A percentile compares a stretch with the other conserved stretches of the same genome.
Evolutionary conservation across 805 yeast genomes (phyloP).

Genomic region (Starmerella bombicola): DNA sequence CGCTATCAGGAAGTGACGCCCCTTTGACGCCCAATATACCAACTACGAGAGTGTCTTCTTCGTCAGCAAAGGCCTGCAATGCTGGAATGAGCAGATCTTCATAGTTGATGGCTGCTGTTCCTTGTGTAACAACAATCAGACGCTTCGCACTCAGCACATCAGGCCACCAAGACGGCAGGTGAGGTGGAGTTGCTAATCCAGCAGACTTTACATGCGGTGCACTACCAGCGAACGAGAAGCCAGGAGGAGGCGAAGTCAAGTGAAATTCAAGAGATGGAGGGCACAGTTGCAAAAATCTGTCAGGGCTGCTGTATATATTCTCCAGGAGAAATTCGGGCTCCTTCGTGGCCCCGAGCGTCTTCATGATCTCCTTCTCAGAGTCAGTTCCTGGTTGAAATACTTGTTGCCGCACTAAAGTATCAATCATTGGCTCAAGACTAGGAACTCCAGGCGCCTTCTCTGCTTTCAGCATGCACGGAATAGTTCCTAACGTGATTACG

Average conservation of each 20-base stretch:
- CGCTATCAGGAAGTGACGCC: background rate
- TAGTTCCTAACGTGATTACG: slow-evolving; percentile 1
- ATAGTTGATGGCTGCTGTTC: slow-evolving; percentile 1
- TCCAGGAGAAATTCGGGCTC: slow-evolving; percentile 1
- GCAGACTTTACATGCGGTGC: background rate
- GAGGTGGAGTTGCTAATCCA: background rate
- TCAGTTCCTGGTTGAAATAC: background rate
- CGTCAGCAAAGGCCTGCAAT: background rate
- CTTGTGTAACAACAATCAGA: background rate
- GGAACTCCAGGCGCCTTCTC: slow-evolving; percentile 1
- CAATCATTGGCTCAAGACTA: background rate
- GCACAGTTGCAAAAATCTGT: slow-evolving; percentile 2
- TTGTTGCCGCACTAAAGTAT: background rate
- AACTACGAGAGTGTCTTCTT: background rate
- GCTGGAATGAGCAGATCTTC: background rate
- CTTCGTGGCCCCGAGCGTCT: background rate
- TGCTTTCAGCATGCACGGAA: background rate
- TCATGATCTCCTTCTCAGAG: background rate
- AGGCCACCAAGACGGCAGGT: slow-evolving; percentile 1
- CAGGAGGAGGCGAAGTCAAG: background rate
- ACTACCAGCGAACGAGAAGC: background rate
- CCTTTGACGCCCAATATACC: slow-evolving; percentile 1
- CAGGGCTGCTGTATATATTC: background rate
- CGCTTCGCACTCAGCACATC: background rate
- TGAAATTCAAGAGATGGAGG: slow-evolving; percentile 1